A percentile compares a stretch with the other conserved stretches of the same genome.
These are phyloP conservation scores for Alternaria triticimaculans DNA, from an alignment of 2,329 filamentous ascomycete genomes.

Conservation along the genomic window DNA sequence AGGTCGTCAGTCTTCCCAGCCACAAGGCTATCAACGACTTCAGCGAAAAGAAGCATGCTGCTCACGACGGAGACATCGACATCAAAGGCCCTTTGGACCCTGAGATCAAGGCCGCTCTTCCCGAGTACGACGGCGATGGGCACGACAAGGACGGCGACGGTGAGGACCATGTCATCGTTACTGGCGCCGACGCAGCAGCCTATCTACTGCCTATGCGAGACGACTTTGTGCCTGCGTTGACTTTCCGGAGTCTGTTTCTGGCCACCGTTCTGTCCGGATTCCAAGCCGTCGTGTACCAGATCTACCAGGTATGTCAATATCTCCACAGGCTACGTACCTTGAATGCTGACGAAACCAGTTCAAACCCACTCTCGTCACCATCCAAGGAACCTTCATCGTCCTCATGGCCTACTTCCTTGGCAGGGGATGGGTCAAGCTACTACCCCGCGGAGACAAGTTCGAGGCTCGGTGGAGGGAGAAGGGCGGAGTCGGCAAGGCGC, in stretches of 20 bases:
- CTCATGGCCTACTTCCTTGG: constrained; percentile 22
- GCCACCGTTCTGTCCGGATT: constrained; percentile 18
- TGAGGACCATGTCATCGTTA: constrained; percentile 15
- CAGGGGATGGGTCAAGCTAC: constrained; percentile 17
- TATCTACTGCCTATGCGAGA: constrained; percentile 21
- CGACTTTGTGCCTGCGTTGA: constrained; percentile 15
- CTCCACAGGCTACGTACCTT: neutral
- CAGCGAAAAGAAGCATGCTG: constrained; percentile 18
- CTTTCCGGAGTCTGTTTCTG: constrained; percentile 17
- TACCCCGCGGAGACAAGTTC: constrained; percentile 21
- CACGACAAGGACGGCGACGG: constrained; percentile 3
- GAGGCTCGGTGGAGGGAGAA: constrained; percentile 19
- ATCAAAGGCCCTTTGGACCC: constrained; percentile 15
- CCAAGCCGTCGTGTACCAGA: constrained; percentile 22
- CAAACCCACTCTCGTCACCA: constrained; percentile 20
- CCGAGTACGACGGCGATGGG: constrained; percentile 10
- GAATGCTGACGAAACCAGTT: constrained; percentile 12
- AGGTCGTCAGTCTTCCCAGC: constrained; percentile 9
- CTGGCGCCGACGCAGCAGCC: constrained; percentile 22
- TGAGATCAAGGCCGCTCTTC: constrained; percentile 16
- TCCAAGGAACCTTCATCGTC: constrained; percentile 25
- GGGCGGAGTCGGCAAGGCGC: constrained; percentile 15
- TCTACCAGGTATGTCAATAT: constrained; percentile 12
- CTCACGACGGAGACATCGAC: neutral
- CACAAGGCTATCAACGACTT: constrained; percentile 19